phyloP scores from a whole-genome alignment of 257 asterid species.

The Phtheirospermum japonicum region DNA sequence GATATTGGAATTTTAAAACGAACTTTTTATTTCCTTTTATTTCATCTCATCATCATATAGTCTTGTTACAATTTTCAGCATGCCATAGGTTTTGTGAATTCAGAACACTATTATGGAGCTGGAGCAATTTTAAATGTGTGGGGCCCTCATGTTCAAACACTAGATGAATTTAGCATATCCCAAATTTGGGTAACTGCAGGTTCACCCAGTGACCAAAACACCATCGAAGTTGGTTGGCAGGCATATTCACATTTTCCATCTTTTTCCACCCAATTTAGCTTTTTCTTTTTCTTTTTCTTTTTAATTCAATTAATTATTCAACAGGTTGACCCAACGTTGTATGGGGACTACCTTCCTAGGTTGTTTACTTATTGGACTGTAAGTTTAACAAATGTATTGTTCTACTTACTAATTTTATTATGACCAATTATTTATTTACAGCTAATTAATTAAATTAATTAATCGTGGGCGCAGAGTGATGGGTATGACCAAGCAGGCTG shows the following conservation, averaged over 20 bases:
- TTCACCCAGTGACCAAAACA: slow-evolving; percentile 73
- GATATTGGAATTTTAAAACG: too few species aligned
- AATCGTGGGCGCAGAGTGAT: slow-evolving; percentile 61
- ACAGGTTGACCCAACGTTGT: slow-evolving; percentile 89
- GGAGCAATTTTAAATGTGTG: slow-evolving; percentile 89
- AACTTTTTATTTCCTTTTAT: too few species aligned
- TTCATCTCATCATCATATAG: background rate
- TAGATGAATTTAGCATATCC: slow-evolving; percentile 71
- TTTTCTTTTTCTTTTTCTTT: background rate
- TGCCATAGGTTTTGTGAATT: slow-evolving; percentile 86
- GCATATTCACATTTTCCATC: slow-evolving; percentile 30
- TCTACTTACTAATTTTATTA: too few species aligned
- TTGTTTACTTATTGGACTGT: slow-evolving; percentile 97
- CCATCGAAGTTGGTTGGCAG: slow-evolving; percentile 99
- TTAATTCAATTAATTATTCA: slow-evolving; percentile 16
- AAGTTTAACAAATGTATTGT: slow-evolving; percentile 29
- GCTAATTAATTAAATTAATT: slow-evolving; percentile 6
- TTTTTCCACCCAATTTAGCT: background rate
- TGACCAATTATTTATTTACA: too few species aligned
- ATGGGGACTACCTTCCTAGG: slow-evolving; percentile 83
- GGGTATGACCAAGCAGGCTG: slow-evolving; percentile 93
- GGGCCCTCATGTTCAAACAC: slow-evolving; percentile 68
- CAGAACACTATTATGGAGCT: slow-evolving; percentile 79
- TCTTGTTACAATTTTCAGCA: slow-evolving; percentile 44
- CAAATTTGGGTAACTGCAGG: slow-evolving; percentile 93